phyloP scores from a whole-genome alignment of 1,284 basidiomycete species.

The Pterulicium gracile region DNA sequence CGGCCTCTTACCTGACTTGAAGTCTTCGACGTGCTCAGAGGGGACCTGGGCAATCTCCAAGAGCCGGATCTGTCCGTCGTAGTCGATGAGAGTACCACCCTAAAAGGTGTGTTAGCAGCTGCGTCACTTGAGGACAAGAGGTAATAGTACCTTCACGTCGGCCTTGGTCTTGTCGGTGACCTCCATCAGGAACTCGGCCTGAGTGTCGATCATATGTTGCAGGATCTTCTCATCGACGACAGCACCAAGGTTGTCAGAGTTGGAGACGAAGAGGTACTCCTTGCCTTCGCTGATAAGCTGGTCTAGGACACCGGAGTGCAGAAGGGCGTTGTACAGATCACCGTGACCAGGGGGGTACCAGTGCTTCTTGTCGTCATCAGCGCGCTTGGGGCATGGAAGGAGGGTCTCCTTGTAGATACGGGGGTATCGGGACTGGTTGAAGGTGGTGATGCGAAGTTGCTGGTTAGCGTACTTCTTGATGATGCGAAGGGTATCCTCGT shows the following conservation, averaged over 20 bases:
- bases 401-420: conserved; percentile 94
- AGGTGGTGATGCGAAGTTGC: conserved; percentile 89
- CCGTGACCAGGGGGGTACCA: conserved; percentile 99
- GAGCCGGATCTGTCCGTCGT: conserved; percentile 88
- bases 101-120: conserved; percentile 12
- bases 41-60: conserved; percentile 99
- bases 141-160: conserved; percentile 70
- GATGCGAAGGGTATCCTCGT: conserved; percentile 93
- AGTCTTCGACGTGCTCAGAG: conserved; percentile 96
- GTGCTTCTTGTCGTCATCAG: conserved; percentile 87
- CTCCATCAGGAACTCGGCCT: conserved; percentile 95
- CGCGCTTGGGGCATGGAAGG: conserved; percentile 80
- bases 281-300: conserved; percentile 93
- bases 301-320: conserved; percentile 94
- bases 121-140: conserved; percentile 5
- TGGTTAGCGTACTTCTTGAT: conserved; percentile 99
- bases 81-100: conserved; percentile 98
- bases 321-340: conserved; percentile 89
- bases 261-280: conserved; percentile 98
- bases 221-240: conserved; percentile 82
- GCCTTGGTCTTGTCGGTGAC: conserved; percentile 99
- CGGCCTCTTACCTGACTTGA: conserved; percentile 78
- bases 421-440: conserved; percentile 98
- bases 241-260: conserved; percentile 98
- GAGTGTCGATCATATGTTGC: conserved; percentile 84